Conservation (phyloP, 345 rosid species). For the Lumnitzera littorea region DNA sequence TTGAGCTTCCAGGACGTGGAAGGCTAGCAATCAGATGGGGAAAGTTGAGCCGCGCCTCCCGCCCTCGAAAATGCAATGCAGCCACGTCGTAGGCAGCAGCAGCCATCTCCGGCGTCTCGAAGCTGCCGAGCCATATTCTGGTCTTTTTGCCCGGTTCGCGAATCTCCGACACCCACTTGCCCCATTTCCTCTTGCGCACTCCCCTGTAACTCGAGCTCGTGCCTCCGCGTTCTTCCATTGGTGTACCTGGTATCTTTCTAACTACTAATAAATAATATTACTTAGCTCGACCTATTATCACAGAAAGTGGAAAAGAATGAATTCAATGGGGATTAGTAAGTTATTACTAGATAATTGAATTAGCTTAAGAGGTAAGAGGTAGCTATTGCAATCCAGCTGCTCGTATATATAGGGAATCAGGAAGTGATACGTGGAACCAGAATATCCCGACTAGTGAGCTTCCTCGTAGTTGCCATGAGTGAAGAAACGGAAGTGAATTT, state of each 20-base stretch:
- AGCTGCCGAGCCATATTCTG: slow-evolving; percentile 88
- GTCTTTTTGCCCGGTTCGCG: slow-evolving; percentile 81
- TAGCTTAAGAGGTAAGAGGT: background rate
- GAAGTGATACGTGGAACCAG: slow-evolving; percentile 2
- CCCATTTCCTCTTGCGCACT: slow-evolving; percentile 84
- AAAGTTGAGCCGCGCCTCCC: slow-evolving; percentile 58
- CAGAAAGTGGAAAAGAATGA: no score
- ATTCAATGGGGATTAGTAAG: no score
- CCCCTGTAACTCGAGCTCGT: slow-evolving; percentile 37
- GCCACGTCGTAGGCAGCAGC: slow-evolving; percentile 91
- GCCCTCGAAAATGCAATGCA: slow-evolving; percentile 58
- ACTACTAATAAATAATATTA: no score
- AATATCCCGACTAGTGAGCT: background rate
- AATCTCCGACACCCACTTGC: slow-evolving; percentile 95
- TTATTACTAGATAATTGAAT: no score
- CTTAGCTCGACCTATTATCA: no score
- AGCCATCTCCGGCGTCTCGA: slow-evolving; percentile 80
- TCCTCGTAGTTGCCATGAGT: slow-evolving; percentile 7
- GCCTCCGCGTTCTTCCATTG: no score
- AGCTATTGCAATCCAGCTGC: background rate
- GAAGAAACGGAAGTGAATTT: no score
- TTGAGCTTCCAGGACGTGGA: slow-evolving; percentile 51
- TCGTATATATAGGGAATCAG: slow-evolving; percentile 2
- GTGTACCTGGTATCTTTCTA: no score
- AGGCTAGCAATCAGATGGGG: slow-evolving; percentile 36